phyloP scores from a whole-genome alignment of 305 asterid species.

The Solanum hybrid region DNA sequence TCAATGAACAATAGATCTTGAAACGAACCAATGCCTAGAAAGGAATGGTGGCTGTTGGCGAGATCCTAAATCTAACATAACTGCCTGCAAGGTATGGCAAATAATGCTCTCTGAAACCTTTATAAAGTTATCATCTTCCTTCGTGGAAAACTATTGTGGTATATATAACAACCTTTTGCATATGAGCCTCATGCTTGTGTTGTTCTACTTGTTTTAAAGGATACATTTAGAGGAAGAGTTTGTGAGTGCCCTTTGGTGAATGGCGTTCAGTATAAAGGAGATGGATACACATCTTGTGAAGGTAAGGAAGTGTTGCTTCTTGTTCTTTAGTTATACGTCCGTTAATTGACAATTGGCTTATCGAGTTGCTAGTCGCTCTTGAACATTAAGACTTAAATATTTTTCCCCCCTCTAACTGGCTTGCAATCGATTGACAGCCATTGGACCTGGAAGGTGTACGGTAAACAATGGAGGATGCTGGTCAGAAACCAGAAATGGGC shows the following conservation, averaged over 20 bases:
- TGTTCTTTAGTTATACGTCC: neutral
- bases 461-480: conserved; percentile 81
- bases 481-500: conserved; percentile 50
- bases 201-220: conserved; percentile 32
- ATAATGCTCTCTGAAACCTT: neutral
- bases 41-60: conserved; percentile 85
- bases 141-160: neutral
- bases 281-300: conserved; percentile 70
- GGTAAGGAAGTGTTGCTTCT: conserved; percentile 25
- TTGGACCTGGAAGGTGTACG: conserved; percentile 87
- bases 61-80: conserved; percentile 45
- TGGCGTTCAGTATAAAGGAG: conserved; percentile 73
- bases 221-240: conserved; percentile 85
- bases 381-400: neutral
- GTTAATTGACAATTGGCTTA: neutral
- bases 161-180: neutral
- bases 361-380: neutral
- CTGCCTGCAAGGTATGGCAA: conserved; percentile 70
- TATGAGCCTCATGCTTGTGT: neutral
- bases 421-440: conserved; percentile 31
- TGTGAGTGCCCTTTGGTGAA: conserved; percentile 71
- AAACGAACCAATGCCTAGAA: conserved; percentile 81
- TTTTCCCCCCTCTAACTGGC: conserved; percentile 1
- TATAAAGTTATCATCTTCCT: neutral
- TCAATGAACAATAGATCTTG: conserved; percentile 40